Conservation (phyloP, 2,329 filamentous ascomycete genomes). For the Delphinella strobiligena region DNA sequence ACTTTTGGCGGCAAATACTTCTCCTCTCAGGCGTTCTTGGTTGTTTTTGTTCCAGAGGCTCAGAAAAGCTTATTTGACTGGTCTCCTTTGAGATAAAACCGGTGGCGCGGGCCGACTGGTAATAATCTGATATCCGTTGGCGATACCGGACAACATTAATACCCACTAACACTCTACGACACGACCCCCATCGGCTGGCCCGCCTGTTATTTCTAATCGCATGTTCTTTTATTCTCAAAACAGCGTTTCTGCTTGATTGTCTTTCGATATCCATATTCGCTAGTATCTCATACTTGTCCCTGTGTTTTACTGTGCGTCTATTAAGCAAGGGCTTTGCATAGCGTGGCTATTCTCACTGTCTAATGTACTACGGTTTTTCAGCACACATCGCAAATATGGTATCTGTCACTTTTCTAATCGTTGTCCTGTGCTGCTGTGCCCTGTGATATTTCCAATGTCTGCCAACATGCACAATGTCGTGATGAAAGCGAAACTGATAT, state of each 20-base stretch:
- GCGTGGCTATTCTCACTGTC: conserved; percentile 8
- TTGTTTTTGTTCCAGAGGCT: conserved; percentile 3
- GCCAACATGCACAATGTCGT: too few relatives aligned
- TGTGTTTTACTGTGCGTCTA: conserved; percentile 1
- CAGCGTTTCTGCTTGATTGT: conserved; percentile 9
- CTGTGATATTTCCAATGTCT: too few relatives aligned
- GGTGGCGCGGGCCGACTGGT: neutral
- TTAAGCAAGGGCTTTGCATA: conserved; percentile 11
- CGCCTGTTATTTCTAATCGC: conserved; percentile 21
- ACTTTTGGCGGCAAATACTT: neutral
- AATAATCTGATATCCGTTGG: conserved; percentile 1
- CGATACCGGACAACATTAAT: conserved; percentile 9
- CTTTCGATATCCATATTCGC: conserved; percentile 23
- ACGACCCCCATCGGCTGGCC: conserved; percentile 18
- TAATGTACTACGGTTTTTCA: neutral
- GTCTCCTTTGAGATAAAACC: conserved; percentile 7
- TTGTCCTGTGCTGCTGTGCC: neutral
- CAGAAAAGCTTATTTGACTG: conserved; percentile 2
- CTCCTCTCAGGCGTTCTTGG: conserved; percentile 2
- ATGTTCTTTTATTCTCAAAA: conserved; percentile 11
- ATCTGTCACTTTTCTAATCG: neutral
- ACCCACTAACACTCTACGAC: conserved; percentile 2
- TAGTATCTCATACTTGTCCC: conserved; percentile 3
- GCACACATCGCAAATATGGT: conserved; percentile 4
- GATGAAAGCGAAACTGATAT: too few relatives aligned